phyloP scores from a whole-genome alignment of 2,329 filamentous ascomycete genomes.

The Trichothecium roseum region DNA sequence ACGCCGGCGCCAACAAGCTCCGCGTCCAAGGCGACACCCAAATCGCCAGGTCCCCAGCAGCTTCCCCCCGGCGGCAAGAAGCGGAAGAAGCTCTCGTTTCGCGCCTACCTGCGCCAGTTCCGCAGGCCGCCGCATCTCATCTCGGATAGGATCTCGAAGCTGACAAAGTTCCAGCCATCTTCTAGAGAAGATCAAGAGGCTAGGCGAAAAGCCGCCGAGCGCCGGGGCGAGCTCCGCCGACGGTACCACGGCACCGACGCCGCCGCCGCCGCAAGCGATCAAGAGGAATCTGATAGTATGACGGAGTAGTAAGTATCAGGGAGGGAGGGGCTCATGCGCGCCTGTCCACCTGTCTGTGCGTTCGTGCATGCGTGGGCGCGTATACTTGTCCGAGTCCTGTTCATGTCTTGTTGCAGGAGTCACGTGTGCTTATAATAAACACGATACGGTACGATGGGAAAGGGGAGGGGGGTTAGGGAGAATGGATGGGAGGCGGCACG shows the following conservation, averaged over 20 bases:
- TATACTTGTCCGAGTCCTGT: too few relatives aligned
- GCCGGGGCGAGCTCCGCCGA: conserved; percentile 20
- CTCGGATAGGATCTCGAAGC: conserved; percentile 16
- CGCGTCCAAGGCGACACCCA: background rate
- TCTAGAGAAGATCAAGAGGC: conserved; percentile 41
- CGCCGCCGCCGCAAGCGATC: conserved; percentile 28
- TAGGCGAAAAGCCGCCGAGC: conserved; percentile 27
- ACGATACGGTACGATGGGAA: too few relatives aligned
- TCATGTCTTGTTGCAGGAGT: too few relatives aligned
- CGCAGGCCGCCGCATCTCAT: conserved; percentile 15
- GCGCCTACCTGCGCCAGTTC: conserved; percentile 13
- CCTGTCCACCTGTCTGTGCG: too few relatives aligned
- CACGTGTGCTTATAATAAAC: too few relatives aligned
- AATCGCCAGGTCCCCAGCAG: too few relatives aligned
- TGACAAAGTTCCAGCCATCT: conserved; percentile 34
- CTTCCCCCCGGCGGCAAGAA: conserved; percentile 4
- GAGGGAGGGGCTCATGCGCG: too few relatives aligned
- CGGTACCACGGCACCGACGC: too few relatives aligned
- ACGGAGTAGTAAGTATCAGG: conserved; percentile 1
- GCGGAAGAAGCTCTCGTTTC: conserved; percentile 9
- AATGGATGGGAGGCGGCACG: too few relatives aligned
- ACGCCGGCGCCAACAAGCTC: background rate
- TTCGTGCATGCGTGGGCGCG: too few relatives aligned
- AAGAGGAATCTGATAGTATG: conserved; percentile 30
- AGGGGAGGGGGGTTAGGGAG: too few relatives aligned